Evolutionary conservation across 768 basidiomycete genomes (phyloP).

Genomic region (Mycena kentingensis): DNA sequence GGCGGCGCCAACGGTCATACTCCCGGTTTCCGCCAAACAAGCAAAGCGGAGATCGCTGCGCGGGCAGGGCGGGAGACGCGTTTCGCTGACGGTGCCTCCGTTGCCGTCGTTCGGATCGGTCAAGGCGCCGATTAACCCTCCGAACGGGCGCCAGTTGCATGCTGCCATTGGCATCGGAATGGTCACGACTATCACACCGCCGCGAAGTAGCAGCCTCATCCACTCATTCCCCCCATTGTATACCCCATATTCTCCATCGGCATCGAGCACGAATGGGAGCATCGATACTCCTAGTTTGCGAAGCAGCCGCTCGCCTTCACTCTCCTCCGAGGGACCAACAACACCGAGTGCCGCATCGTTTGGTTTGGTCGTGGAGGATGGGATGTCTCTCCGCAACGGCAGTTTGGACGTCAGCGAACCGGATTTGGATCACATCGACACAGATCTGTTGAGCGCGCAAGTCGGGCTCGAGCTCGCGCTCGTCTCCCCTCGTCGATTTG

Average conservation of each 20-base stretch:
- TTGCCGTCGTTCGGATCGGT: no score
- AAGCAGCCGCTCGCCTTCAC: constrained; percentile 9
- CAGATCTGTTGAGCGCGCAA: background rate
- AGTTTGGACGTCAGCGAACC: constrained; percentile 9
- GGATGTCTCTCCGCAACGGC: background rate
- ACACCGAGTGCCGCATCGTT: constrained; percentile 8
- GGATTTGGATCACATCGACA: no score
- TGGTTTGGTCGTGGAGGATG: background rate
- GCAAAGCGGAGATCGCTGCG: constrained; percentile 5
- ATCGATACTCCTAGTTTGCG: constrained; percentile 12
- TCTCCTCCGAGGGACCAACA: constrained; percentile 13
- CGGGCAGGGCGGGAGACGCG: constrained; percentile 14
- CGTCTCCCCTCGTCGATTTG: background rate
- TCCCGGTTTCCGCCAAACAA: constrained; percentile 43
- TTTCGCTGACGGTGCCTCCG: constrained; percentile 4
- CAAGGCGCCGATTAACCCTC: no score
- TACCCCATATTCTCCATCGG: background rate
- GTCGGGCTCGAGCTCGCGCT: background rate
- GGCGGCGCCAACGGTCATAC: constrained; percentile 35
- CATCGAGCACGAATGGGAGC: background rate
- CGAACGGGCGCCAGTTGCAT: background rate
- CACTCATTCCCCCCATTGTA: background rate
- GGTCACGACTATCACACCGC: background rate
- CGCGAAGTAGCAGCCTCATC: constrained; percentile 11
- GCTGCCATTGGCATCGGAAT: background rate